A percentile compares a stretch with the other conserved stretches of the same genome.
Evolutionary conservation across 2,329 filamentous ascomycete genomes (phyloP).

Genomic region (Claviceps digitariae): DNA sequence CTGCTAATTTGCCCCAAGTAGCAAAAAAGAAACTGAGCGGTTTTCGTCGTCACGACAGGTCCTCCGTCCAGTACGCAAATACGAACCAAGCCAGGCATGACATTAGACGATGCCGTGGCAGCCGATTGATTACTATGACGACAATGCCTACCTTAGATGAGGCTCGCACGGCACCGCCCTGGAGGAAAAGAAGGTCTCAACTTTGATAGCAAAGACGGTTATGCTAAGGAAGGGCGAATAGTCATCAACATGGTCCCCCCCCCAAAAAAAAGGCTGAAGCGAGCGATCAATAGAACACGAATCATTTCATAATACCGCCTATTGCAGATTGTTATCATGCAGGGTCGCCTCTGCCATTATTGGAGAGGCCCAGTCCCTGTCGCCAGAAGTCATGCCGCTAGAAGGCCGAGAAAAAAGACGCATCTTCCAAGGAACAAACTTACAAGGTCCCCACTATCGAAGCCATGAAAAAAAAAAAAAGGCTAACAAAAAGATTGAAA

Average conservation of each 20-base stretch:
- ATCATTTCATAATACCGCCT: neutral
- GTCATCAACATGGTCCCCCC: neutral
- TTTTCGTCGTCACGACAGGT: neutral
- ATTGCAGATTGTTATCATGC: constrained; percentile 2
- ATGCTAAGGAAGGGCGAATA: neutral
- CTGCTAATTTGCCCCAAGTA: neutral
- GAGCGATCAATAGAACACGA: neutral
- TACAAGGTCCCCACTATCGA: constrained; percentile 2
- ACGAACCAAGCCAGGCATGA: neutral
- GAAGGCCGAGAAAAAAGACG: constrained; percentile 5
- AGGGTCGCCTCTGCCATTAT: constrained; percentile 1
- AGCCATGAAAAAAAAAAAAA: neutral
- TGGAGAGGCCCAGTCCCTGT: neutral
- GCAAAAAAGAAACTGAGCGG: neutral
- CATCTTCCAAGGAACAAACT: constrained; percentile 2
- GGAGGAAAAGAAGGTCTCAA: neutral
- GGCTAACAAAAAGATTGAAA: neutral
- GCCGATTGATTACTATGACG: neutral
- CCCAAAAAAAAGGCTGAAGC: neutral
- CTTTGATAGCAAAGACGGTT: neutral
- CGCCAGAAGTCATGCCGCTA: neutral
- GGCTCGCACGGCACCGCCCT: neutral
- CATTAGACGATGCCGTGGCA: neutral
- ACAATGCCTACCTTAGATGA: neutral
- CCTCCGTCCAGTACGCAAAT: neutral